Percentiles rank a stretch among this genome's conserved stretches.
phyloP scores from a whole-genome alignment of 306 rosid genomes.

The Myrica gale region DNA sequence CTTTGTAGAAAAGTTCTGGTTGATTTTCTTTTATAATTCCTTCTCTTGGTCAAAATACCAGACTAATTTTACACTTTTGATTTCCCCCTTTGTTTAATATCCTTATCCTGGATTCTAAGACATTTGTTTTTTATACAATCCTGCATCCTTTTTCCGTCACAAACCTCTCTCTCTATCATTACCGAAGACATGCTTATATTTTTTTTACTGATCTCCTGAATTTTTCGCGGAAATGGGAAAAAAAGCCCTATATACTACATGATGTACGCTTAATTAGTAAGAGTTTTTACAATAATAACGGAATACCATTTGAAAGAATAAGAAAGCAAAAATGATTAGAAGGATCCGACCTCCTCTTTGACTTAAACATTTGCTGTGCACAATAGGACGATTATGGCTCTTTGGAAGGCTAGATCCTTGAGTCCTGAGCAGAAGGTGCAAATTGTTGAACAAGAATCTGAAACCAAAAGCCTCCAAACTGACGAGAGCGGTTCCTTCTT shows the following conservation, averaged over 20 bases:
- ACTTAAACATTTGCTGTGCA: conserved; percentile 26
- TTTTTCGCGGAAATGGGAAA: background rate
- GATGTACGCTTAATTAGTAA: background rate
- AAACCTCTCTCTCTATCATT: background rate
- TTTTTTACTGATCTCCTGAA: background rate
- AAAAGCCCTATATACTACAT: background rate
- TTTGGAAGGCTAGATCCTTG: conserved; percentile 90
- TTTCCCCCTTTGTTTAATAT: no score
- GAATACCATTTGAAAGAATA: conserved; percentile 5
- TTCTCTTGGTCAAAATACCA: background rate
- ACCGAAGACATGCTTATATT: background rate
- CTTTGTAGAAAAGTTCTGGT: background rate
- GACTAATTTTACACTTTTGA: background rate
- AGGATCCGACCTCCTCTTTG: conserved; percentile 5
- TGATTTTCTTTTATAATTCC: background rate
- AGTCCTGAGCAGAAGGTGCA: conserved; percentile 91
- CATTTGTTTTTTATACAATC: background rate
- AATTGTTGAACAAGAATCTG: conserved; percentile 80
- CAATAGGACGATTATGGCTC: conserved; percentile 88
- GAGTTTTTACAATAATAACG: conserved; percentile 17
- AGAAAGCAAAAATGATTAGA: background rate
- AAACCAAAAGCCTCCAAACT: conserved; percentile 46
- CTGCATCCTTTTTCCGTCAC: background rate
- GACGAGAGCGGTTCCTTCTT: conserved; percentile 79
- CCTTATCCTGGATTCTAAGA: no score